Conservation (phyloP, 2,329 filamentous ascomycete genomes). For the Colletotrichum acutatum region DNA sequence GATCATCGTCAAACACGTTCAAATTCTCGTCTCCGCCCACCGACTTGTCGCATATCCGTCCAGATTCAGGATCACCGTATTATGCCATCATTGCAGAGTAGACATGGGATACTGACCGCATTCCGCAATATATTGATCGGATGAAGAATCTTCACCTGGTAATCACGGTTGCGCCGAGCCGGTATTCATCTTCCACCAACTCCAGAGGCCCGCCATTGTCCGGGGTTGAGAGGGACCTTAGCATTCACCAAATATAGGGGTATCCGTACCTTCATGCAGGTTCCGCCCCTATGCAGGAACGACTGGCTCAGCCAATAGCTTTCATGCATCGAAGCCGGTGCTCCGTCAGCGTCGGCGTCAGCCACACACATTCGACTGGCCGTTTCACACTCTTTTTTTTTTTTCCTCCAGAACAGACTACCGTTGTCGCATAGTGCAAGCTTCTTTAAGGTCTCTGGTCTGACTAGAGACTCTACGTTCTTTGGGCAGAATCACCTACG, state of each 20-base stretch:
- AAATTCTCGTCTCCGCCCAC: background rate
- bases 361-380: background rate
- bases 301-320: constrained; percentile 16
- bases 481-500: background rate
- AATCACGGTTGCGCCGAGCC: background rate
- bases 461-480: background rate
- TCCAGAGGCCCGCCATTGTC: background rate
- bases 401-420: background rate
- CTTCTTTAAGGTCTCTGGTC: background rate
- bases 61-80: background rate
- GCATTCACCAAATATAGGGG: constrained; percentile 22
- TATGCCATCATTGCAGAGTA: background rate
- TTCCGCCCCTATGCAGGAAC: constrained; percentile 33
- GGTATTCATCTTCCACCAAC: background rate
- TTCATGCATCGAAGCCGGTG: background rate
- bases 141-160: background rate
- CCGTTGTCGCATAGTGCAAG: constrained; percentile 5
- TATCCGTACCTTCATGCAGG: constrained; percentile 13
- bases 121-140: background rate
- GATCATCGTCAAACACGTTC: background rate
- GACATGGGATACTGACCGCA: background rate
- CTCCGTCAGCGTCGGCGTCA: background rate
- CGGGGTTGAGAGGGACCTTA: constrained; percentile 5
- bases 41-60: background rate
- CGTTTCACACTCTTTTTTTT: background rate